phyloP scores from a whole-genome alignment of 2,329 filamentous ascomycete species.

The Ascochyta fabae region DNA sequence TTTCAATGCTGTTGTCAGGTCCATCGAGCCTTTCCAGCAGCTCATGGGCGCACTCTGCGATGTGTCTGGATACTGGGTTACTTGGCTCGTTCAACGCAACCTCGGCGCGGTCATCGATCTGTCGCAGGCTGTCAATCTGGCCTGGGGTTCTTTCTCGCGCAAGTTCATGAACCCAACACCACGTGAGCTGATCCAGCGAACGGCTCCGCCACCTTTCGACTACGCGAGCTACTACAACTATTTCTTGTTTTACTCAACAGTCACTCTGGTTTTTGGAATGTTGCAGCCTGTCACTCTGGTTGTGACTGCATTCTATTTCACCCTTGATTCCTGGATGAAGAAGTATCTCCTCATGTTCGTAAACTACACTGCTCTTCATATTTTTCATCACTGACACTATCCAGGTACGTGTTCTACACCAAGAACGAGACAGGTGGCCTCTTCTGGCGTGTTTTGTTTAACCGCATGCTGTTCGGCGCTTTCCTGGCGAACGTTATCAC shows the following conservation, averaged over 20 bases:
- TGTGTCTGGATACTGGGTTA: constrained; percentile 89
- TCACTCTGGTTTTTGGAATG: constrained; percentile 82
- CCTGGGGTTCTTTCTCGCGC: constrained; percentile 83
- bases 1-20: constrained; percentile 69
- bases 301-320: constrained; percentile 88
- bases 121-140: constrained; percentile 82
- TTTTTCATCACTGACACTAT: constrained; percentile 12
- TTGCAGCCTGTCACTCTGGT: constrained; percentile 88
- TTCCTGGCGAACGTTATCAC: constrained; percentile 81
- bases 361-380: too few relatives aligned
- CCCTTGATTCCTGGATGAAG: constrained; percentile 85
- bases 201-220: constrained; percentile 89
- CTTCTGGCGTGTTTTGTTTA: constrained; percentile 91
- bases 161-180: constrained; percentile 89
- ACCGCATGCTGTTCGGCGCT: constrained; percentile 84
- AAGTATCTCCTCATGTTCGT: constrained; percentile 85
- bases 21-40: constrained; percentile 66
- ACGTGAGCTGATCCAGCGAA: constrained; percentile 87
- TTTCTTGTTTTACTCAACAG: constrained; percentile 91
- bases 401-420: constrained; percentile 83
- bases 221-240: constrained; percentile 99
- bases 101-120: constrained; percentile 92
- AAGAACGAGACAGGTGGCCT: constrained; percentile 95
- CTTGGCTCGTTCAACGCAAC: constrained; percentile 80
- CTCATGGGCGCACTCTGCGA: constrained; percentile 78